A percentile compares a stretch with the other conserved stretches of the same genome.
These are phyloP conservation scores for Zoysia pacifica DNA, from an alignment of 176 grass and related monocot species.

Conservation along the genomic window DNA sequence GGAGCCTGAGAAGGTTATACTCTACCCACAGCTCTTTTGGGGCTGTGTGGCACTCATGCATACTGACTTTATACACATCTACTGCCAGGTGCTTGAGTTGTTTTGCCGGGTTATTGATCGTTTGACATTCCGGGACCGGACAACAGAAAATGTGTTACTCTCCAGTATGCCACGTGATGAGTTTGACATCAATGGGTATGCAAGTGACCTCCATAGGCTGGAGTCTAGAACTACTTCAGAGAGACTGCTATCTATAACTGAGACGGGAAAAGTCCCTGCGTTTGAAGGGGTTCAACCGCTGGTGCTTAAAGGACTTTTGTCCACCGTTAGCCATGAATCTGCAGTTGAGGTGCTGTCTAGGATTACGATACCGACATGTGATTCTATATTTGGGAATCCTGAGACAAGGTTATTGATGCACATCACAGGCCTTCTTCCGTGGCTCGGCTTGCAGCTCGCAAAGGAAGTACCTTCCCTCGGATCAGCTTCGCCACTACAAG, in stretches of 20 bases:
- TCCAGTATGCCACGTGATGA: constrained; percentile 98
- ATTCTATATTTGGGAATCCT: constrained; percentile 90
- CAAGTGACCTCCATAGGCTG: constrained; percentile 72
- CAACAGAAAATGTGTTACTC: constrained; percentile 85
- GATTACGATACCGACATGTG: constrained; percentile 84
- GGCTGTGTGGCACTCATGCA: constrained; percentile 96
- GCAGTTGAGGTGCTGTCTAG: constrained; percentile 91
- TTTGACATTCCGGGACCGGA: constrained; percentile 77
- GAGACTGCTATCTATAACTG: constrained; percentile 54
- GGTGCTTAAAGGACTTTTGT: constrained; percentile 94
- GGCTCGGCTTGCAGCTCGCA: constrained; percentile 83
- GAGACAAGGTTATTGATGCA: constrained; percentile 97
- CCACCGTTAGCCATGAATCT: constrained; percentile 79
- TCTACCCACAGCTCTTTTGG: constrained; percentile 99
- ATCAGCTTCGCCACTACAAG: constrained; percentile 52
- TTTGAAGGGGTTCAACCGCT: constrained; percentile 96
- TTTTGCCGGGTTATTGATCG: constrained; percentile 87
- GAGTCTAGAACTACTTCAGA: constrained; percentile 63
- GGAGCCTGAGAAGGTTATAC: constrained; percentile 95
- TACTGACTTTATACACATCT: constrained; percentile 93
- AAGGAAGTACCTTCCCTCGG: constrained; percentile 47
- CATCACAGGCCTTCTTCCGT: constrained; percentile 88
- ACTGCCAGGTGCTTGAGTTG: constrained; percentile 86
- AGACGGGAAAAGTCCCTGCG: constrained; percentile 76
- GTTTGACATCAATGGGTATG: constrained; percentile 66